A percentile compares a stretch with the other conserved stretches of the same genome.
Conservation (phyloP, 768 basidiomycete genomes). For the Pholiota conissans region DNA sequence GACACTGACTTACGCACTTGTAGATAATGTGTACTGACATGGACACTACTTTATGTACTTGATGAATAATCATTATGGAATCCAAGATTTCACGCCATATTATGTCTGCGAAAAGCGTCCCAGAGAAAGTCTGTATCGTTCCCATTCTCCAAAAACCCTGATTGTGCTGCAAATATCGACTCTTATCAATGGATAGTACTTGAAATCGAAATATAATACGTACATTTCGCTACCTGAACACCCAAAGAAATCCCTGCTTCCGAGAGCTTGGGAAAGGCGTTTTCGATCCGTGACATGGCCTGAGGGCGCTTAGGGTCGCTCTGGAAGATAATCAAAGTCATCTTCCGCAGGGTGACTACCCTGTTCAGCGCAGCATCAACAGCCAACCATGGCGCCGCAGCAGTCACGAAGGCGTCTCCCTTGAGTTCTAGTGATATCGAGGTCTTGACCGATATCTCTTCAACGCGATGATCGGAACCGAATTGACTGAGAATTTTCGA, state of each 20-base stretch:
- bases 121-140: background rate
- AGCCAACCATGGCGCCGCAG: background rate
- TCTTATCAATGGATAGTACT: background rate
- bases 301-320: background rate
- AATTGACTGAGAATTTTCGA: background rate
- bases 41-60: no score
- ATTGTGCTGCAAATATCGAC: no score
- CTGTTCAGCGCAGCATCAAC: background rate
- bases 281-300: background rate
- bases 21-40: no score
- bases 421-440: background rate
- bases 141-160: background rate
- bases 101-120: conserved; percentile 1
- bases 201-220: background rate
- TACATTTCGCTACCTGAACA: background rate
- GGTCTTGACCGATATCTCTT: conserved; percentile 5
- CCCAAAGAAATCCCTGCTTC: background rate
- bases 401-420: background rate
- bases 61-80: background rate
- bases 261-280: background rate
- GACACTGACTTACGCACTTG: no score
- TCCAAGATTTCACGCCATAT: background rate
- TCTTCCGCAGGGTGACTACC: background rate
- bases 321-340: background rate
- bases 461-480: background rate